phyloP scores from a whole-genome alignment of 345 rosid species.

The Syzygium oleosum region DNA sequence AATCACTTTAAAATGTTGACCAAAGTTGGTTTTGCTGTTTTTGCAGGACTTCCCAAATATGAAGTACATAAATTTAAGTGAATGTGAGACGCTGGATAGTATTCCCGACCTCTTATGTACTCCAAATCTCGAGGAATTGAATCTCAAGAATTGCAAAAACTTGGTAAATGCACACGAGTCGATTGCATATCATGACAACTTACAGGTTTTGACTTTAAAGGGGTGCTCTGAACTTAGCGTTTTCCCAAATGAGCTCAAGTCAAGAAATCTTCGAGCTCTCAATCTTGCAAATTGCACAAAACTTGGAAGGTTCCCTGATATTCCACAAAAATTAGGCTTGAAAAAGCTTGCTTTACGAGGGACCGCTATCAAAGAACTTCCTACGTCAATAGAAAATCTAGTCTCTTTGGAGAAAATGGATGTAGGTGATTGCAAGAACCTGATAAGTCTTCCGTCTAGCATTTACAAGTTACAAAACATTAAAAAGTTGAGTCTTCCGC shows the following conservation, averaged over 20 bases:
- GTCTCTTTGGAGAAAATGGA: not conserved
- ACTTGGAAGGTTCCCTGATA: not conserved
- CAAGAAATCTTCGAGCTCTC: not conserved
- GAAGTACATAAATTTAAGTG: not conserved
- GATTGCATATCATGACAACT: not conserved
- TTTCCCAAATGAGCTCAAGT: not conserved
- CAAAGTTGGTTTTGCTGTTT: not conserved
- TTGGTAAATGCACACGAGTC: not conserved
- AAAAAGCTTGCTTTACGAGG: not conserved
- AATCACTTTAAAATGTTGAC: not conserved
- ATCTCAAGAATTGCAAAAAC: not conserved
- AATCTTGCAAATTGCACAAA: not conserved
- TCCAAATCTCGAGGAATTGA: not conserved
- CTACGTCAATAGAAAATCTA: not conserved
- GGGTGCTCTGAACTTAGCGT: not conserved
- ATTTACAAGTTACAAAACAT: not conserved
- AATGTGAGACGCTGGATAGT: not conserved
- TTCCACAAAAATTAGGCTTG: not conserved
- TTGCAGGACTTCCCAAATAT: not conserved
- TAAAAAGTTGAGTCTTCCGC: not conserved
- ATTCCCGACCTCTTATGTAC: not conserved
- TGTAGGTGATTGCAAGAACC: not conserved
- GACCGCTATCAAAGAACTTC: not conserved
- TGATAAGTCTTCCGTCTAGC: not conserved
- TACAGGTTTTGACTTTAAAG: not conserved